Conservation (phyloP, 192 early-diverging fungal genomes). For the Mortierella claussenii region DNA sequence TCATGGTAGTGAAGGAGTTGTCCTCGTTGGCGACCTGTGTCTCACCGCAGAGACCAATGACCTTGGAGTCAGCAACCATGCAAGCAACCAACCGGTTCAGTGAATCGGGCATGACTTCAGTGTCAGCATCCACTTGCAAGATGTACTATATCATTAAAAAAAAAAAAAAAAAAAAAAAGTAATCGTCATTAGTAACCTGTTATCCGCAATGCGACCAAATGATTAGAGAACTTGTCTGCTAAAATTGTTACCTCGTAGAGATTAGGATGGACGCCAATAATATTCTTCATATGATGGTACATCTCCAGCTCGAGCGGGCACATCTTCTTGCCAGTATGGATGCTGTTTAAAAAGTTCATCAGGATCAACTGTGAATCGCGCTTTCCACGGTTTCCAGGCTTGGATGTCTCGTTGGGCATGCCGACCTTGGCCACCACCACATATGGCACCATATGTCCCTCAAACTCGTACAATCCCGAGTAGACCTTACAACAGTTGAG, state of each 20-base stretch:
- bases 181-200: background rate
- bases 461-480: conserved; percentile 81
- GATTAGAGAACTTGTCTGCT: too few relatives aligned
- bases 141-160: conserved; percentile 81
- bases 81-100: conserved; percentile 89
- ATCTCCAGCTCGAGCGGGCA: conserved; percentile 82
- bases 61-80: conserved; percentile 88
- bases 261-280: conserved; percentile 83
- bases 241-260: conserved; percentile 74
- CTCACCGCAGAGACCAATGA: conserved; percentile 95
- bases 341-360: conserved; percentile 85
- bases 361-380: conserved; percentile 88
- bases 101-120: conserved; percentile 86
- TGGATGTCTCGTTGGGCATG: conserved; percentile 70
- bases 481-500: conserved; percentile 87
- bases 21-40: conserved; percentile 92
- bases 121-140: conserved; percentile 98
- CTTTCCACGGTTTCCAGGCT: conserved; percentile 89
- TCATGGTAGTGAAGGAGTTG: conserved; percentile 90
- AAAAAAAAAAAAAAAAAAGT: background rate
- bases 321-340: conserved; percentile 85
- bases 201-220: background rate
- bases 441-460: conserved; percentile 81
- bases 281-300: conserved; percentile 86
- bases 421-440: conserved; percentile 87